A percentile compares a stretch with the other conserved stretches of the same genome.
phyloP scores from a whole-genome alignment of 768 basidiomycete genomes.

The Pleurotus salmoneostramineus region DNA sequence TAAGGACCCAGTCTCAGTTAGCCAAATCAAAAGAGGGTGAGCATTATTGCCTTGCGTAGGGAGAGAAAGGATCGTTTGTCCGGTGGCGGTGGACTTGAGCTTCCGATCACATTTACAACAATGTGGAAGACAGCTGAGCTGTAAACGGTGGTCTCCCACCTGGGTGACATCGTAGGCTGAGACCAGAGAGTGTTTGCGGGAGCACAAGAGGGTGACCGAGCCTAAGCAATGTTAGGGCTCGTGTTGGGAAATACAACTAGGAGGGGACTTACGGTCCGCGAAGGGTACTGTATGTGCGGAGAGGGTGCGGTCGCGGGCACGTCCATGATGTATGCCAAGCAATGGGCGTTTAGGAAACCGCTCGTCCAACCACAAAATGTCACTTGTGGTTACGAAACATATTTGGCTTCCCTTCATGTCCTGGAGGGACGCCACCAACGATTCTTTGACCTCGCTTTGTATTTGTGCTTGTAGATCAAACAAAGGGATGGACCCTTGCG shows the following conservation, averaged over 20 bases:
- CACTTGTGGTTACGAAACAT: slow-evolving; percentile 54
- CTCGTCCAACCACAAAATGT: slow-evolving; percentile 69
- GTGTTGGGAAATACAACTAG: not conserved
- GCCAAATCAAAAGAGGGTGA: slow-evolving; percentile 35
- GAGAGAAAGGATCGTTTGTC: slow-evolving; percentile 29
- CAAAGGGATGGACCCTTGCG: slow-evolving; percentile 21
- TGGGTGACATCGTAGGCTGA: slow-evolving; percentile 62
- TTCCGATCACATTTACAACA: slow-evolving; percentile 28
- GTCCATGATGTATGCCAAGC: slow-evolving; percentile 56
- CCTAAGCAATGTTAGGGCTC: slow-evolving; percentile 24
- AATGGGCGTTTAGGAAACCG: slow-evolving; percentile 56
- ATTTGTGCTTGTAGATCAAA: slow-evolving; percentile 24
- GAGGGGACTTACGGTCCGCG: not conserved
- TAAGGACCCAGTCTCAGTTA: slow-evolving; percentile 46
- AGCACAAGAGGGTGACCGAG: slow-evolving; percentile 52
- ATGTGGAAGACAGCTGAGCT: slow-evolving; percentile 40
- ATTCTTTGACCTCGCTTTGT: slow-evolving; percentile 23
- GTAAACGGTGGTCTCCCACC: slow-evolving; percentile 34
- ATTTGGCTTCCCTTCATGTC: slow-evolving; percentile 35
- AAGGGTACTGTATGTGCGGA: slow-evolving; percentile 33
- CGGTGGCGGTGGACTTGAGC: slow-evolving; percentile 20
- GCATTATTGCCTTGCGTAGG: slow-evolving; percentile 18
- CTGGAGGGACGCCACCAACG: slow-evolving; percentile 53
- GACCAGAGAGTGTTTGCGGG: slow-evolving; percentile 53
- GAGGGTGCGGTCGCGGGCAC: slow-evolving; percentile 59